Evolutionary conservation across 257 asterid genomes (phyloP).

Genomic region (Craterostigma plantagineum): DNA sequence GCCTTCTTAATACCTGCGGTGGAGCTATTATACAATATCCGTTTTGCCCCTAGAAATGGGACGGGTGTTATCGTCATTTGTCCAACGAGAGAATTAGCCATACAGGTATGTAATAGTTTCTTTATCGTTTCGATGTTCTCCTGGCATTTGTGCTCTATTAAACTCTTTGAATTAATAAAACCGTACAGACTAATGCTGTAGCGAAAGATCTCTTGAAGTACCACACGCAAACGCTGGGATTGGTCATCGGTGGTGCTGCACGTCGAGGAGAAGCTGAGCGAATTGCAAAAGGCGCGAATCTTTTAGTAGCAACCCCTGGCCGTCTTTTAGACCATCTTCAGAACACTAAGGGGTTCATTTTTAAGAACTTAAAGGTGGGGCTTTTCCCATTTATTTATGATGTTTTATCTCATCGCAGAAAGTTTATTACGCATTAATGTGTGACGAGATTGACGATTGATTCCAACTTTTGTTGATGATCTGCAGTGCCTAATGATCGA

Average conservation of each 20-base stretch:
- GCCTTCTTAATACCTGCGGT: slow-evolving; percentile 85
- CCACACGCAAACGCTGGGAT: slow-evolving; percentile 79
- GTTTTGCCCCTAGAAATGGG: slow-evolving; percentile 66
- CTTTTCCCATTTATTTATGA: not conserved
- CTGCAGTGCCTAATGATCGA: slow-evolving; percentile 87
- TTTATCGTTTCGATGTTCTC: slow-evolving; percentile 1
- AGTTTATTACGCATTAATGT: not conserved
- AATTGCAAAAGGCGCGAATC: slow-evolving; percentile 62
- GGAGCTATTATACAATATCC: slow-evolving; percentile 41
- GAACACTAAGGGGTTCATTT: slow-evolving; percentile 72
- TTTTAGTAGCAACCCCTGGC: slow-evolving; percentile 83
- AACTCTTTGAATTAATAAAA: not conserved
- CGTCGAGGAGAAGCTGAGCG: slow-evolving; percentile 80
- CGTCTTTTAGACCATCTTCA: slow-evolving; percentile 96
- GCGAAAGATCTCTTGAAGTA: slow-evolving; percentile 73
- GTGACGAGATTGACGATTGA: not conserved
- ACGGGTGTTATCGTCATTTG: slow-evolving; percentile 83
- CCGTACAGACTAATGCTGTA: slow-evolving; percentile 71
- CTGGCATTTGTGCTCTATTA: not conserved
- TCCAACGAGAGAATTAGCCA: slow-evolving; percentile 95
- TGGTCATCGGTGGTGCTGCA: slow-evolving; percentile 66
- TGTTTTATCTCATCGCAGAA: not conserved
- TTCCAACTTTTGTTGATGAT: too few species aligned
- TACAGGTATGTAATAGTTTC: slow-evolving; percentile 33
- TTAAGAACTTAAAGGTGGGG: slow-evolving; percentile 61